Percentiles rank a stretch among this genome's conserved stretches.
phyloP scores from a whole-genome alignment of 371 early-diverging fungal genomes.

The Mucor mucedo region DNA sequence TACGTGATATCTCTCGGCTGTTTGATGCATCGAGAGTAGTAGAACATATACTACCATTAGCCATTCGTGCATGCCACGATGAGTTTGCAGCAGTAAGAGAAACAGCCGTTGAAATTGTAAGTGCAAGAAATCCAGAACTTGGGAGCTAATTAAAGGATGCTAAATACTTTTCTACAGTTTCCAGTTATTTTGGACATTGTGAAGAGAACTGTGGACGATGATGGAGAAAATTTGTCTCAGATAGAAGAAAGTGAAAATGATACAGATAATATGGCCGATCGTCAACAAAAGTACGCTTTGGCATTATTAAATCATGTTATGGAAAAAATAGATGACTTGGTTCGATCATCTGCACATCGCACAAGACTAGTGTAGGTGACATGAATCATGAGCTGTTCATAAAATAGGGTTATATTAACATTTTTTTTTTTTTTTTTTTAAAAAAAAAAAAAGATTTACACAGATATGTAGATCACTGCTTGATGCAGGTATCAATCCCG shows the following conservation, averaged over 20 bases:
- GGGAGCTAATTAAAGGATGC: not conserved
- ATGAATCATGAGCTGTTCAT: not conserved
- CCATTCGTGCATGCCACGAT: constrained; percentile 51
- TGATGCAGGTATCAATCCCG: constrained; percentile 44
- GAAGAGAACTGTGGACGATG: constrained; percentile 30
- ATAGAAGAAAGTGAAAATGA: constrained; percentile 15
- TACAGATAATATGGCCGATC: constrained; percentile 24
- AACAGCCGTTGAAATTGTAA: constrained; percentile 50
- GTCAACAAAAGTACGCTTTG: constrained; percentile 34
- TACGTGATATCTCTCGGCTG: constrained; percentile 39
- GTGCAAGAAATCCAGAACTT: not conserved
- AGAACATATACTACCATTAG: constrained; percentile 48
- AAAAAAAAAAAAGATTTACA: constrained; percentile 33
- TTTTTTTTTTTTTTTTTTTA: no score
- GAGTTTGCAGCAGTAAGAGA: constrained; percentile 55
- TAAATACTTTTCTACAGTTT: constrained; percentile 15
- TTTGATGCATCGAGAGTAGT: constrained; percentile 45
- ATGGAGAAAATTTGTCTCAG: constrained; percentile 23
- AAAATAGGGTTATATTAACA: no score
- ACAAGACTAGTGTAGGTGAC: constrained; percentile 35
- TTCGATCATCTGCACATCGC: constrained; percentile 25
- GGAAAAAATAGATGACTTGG: constrained; percentile 37
- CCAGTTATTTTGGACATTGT: constrained; percentile 37
- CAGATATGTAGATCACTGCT: constrained; percentile 45
- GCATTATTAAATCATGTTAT: constrained; percentile 35